These are phyloP conservation scores for Peronospora destructor DNA, from an alignment of 352 stramenopile genomes.

Conservation along the genomic window DNA sequence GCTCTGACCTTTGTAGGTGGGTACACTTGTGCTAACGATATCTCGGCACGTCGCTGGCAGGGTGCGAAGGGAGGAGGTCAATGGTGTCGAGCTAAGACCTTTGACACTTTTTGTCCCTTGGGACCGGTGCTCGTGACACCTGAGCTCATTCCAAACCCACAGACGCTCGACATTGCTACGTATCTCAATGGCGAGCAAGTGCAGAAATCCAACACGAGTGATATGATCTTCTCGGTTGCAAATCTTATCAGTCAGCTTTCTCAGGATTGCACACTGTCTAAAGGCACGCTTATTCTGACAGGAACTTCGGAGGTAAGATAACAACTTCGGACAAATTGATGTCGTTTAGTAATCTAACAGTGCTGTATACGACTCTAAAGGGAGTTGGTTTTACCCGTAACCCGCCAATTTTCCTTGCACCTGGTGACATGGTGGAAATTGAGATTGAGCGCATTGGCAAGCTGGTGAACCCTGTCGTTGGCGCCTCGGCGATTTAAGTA, in stretches of 20 bases:
- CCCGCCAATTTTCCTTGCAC: slow-evolving; percentile 77
- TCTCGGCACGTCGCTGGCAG: slow-evolving; percentile 86
- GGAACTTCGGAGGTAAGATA: slow-evolving; percentile 76
- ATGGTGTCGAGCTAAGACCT: slow-evolving; percentile 85
- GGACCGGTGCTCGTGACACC: slow-evolving; percentile 79
- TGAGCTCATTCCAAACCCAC: slow-evolving; percentile 64
- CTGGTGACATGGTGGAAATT: slow-evolving; percentile 87
- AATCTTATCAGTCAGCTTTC: slow-evolving; percentile 87
- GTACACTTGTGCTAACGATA: slow-evolving; percentile 85
- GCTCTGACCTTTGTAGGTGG: slow-evolving; percentile 83
- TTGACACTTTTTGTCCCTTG: slow-evolving; percentile 88
- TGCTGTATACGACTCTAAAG: slow-evolving; percentile 19
- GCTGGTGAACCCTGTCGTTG: slow-evolving; percentile 79
- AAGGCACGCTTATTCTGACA: slow-evolving; percentile 86
- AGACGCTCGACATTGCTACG: slow-evolving; percentile 71
- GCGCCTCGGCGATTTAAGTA: slow-evolving; percentile 52
- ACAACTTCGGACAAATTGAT: not conserved
- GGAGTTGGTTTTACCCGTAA: slow-evolving; percentile 85
- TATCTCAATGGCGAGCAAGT: slow-evolving; percentile 77
- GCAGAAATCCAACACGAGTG: slow-evolving; percentile 82
- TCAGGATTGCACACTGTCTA: slow-evolving; percentile 83
- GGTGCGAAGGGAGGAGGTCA: slow-evolving; percentile 79
- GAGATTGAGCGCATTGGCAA: slow-evolving; percentile 88
- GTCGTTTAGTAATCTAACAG: not conserved
- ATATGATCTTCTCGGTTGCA: slow-evolving; percentile 89